Evolutionary conservation across 1,284 basidiomycete species (phyloP).

Genomic region (Ceratobasidium sp.): DNA sequence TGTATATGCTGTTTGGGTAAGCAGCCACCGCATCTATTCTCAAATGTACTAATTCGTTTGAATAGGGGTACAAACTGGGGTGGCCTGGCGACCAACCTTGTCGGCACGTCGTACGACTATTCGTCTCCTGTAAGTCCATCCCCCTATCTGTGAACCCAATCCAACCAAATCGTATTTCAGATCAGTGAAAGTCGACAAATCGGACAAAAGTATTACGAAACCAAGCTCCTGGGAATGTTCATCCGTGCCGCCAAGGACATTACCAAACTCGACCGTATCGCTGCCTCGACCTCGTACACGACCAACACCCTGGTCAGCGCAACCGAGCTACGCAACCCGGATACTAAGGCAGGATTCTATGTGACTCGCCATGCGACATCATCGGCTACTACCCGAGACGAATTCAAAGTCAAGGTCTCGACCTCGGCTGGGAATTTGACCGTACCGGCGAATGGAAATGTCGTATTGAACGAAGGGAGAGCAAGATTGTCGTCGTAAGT

Average conservation of each 20-base stretch:
- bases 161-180: not conserved
- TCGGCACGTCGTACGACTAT: slow-evolving; percentile 39
- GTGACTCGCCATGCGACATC: slow-evolving; percentile 46
- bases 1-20: slow-evolving; percentile 38
- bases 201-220: slow-evolving; percentile 38
- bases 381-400: slow-evolving; percentile 41
- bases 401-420: slow-evolving; percentile 42
- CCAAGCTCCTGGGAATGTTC: slow-evolving; percentile 36
- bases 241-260: slow-evolving; percentile 32
- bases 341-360: slow-evolving; percentile 46
- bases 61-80: slow-evolving; percentile 38
- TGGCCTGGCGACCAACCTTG: slow-evolving; percentile 34
- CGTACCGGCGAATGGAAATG: slow-evolving; percentile 31
- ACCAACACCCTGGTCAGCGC: slow-evolving; percentile 34
- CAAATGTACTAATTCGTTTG: not conserved
- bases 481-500: slow-evolving; percentile 34
- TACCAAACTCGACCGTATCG: slow-evolving; percentile 24
- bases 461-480: slow-evolving; percentile 28
- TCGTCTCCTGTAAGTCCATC: slow-evolving; percentile 22
- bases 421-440: slow-evolving; percentile 41
- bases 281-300: slow-evolving; percentile 26
- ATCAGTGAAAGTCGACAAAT: slow-evolving; percentile 37
- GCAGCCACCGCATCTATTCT: not conserved
- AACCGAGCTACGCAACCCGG: slow-evolving; percentile 42
- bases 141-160: not conserved